Conservation (phyloP, 352 stramenopile species). For the Halophytophthora polymorphica region DNA sequence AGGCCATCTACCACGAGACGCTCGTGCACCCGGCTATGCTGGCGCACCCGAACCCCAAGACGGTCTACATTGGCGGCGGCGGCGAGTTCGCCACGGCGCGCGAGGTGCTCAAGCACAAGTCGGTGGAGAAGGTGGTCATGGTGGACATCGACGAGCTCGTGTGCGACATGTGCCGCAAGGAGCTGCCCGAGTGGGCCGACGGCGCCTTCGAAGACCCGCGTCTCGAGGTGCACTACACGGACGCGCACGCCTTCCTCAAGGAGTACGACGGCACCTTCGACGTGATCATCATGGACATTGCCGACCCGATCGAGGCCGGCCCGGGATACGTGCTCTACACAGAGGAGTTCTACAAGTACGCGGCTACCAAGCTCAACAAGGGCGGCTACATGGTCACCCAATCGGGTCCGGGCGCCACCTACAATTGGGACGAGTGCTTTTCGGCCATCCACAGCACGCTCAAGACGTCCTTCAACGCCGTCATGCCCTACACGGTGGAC, state of each 20-base stretch:
- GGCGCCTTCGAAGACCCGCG: conserved; percentile 88
- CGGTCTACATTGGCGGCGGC: conserved; percentile 91
- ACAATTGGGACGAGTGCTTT: conserved; percentile 92
- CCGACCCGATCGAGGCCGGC: conserved; percentile 91
- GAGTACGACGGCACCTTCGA: conserved; percentile 84
- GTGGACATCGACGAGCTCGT: conserved; percentile 94
- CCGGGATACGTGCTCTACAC: conserved; percentile 88
- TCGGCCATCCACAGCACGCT: conserved; percentile 94
- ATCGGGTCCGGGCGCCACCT: conserved; percentile 85
- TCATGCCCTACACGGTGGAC: conserved; percentile 90
- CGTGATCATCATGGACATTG: conserved; percentile 97
- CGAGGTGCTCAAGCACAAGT: conserved; percentile 90
- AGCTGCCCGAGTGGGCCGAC: conserved; percentile 92
- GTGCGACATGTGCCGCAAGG: conserved; percentile 91
- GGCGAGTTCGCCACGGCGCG: conserved; percentile 93
- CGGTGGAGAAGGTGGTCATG: conserved; percentile 94
- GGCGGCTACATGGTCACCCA: conserved; percentile 93
- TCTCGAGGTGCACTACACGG: conserved; percentile 89
- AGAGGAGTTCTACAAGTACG: conserved; percentile 92
- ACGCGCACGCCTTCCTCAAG: conserved; percentile 89
- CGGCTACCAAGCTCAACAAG: conserved; percentile 76
- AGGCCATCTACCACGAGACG: conserved; percentile 94
- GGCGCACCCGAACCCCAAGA: conserved; percentile 82
- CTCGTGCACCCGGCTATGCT: conserved; percentile 94
- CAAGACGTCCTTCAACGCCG: conserved; percentile 87